Evolutionary conservation across 805 yeast species (phyloP).

Genomic region (Wickerhamomyces rabaulensis): DNA sequence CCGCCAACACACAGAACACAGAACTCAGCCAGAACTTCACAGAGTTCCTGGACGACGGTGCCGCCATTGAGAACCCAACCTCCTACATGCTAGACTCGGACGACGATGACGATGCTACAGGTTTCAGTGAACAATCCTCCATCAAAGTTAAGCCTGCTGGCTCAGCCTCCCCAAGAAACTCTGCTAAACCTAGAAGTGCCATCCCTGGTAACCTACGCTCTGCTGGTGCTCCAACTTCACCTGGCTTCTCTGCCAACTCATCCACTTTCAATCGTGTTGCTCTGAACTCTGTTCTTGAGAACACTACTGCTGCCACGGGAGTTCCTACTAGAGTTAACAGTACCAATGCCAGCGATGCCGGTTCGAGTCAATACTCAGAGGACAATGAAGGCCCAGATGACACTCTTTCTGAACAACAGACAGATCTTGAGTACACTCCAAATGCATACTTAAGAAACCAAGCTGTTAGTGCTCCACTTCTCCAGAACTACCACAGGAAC

Average conservation of each 20-base stretch:
- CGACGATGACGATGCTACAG: background rate
- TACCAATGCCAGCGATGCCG: background rate
- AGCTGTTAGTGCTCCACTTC: background rate
- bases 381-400: background rate
- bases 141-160: background rate
- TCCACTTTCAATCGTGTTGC: background rate
- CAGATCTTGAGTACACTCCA: background rate
- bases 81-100: slow-evolving; percentile 6
- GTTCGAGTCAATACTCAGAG: background rate
- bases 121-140: background rate
- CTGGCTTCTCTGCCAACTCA: background rate
- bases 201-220: background rate
- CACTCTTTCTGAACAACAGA: background rate
- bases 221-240: background rate
- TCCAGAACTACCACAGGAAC: background rate
- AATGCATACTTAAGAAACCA: background rate
- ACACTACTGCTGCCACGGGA: background rate
- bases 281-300: background rate
- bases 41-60: slow-evolving; percentile 1
- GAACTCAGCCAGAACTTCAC: slow-evolving; percentile 1
- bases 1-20: background rate
- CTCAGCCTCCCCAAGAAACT: background rate
- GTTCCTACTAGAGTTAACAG: background rate
- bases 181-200: background rate
- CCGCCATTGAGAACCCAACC: slow-evolving; percentile 6